Evolutionary conservation across 1,139 yeast species (phyloP).

Genomic region (Protomyces pachydermus): DNA sequence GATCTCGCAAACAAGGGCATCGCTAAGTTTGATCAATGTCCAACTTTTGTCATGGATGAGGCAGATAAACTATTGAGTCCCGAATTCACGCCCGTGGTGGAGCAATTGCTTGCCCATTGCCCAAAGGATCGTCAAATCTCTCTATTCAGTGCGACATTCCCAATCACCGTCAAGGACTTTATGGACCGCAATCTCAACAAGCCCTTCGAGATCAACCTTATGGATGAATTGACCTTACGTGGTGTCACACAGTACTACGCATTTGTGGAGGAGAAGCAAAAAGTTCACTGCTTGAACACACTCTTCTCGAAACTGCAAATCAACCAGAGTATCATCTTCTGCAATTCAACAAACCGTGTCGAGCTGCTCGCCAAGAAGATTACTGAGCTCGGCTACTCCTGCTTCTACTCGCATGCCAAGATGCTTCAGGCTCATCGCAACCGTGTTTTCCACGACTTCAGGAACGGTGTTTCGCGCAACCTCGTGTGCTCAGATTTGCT

Average conservation of each 20-base stretch:
- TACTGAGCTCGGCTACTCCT: slow-evolving; percentile 92
- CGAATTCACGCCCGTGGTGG: slow-evolving; percentile 83
- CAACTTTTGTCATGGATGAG: slow-evolving; percentile 94
- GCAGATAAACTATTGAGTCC: slow-evolving; percentile 95
- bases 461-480: slow-evolving; percentile 97
- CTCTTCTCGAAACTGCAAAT: slow-evolving; percentile 88
- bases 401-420: slow-evolving; percentile 94
- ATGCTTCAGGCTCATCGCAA: slow-evolving; percentile 98
- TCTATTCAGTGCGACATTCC: slow-evolving; percentile 93
- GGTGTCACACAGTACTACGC: slow-evolving; percentile 98
- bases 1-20: slow-evolving; percentile 86
- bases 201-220: slow-evolving; percentile 91
- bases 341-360: slow-evolving; percentile 94
- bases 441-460: slow-evolving; percentile 95
- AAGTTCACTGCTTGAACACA: slow-evolving; percentile 90
- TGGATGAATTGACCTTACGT: slow-evolving; percentile 93
- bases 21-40: slow-evolving; percentile 83
- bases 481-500: slow-evolving; percentile 92
- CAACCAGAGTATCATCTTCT: slow-evolving; percentile 92
- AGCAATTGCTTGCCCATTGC: slow-evolving; percentile 77
- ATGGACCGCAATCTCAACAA: slow-evolving; percentile 66
- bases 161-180: slow-evolving; percentile 83
- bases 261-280: slow-evolving; percentile 93
- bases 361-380: slow-evolving; percentile 92
- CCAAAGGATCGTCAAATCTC: slow-evolving; percentile 78